Conservation (phyloP, 2,329 filamentous ascomycete genomes). For the Colletotrichum siamense region DNA sequence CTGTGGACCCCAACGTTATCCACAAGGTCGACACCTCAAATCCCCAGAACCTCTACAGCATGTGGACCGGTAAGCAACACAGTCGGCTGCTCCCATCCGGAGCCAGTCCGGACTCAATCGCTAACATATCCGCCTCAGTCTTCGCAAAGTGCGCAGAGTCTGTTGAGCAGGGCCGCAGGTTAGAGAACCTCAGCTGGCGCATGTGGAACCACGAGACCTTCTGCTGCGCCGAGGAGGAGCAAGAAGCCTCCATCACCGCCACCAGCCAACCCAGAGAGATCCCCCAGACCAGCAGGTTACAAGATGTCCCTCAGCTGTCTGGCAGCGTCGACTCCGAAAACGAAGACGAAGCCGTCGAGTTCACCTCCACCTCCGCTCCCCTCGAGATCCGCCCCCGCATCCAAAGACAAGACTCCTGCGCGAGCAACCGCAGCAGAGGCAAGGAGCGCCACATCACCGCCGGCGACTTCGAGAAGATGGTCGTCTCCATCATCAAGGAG, state of each 20-base stretch:
- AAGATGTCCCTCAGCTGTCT: slow-evolving; percentile 74
- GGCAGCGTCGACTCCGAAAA: slow-evolving; percentile 77
- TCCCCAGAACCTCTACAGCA: slow-evolving; percentile 91
- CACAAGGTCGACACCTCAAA: slow-evolving; percentile 95
- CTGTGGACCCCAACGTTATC: slow-evolving; percentile 89
- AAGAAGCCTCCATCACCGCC: slow-evolving; percentile 48
- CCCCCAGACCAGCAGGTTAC: slow-evolving; percentile 41
- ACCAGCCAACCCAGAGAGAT: slow-evolving; percentile 57
- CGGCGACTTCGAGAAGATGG: slow-evolving; percentile 91
- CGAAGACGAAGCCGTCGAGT: slow-evolving; percentile 71
- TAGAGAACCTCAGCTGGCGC: slow-evolving; percentile 96
- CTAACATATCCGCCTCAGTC: slow-evolving; percentile 56
- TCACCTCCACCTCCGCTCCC: slow-evolving; percentile 57
- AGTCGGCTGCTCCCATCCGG: not conserved
- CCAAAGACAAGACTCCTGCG: slow-evolving; percentile 73
- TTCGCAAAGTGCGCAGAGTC: slow-evolving; percentile 95
- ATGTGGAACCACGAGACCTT: slow-evolving; percentile 94
- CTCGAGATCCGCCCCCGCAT: slow-evolving; percentile 70
- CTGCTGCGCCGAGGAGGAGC: slow-evolving; percentile 74
- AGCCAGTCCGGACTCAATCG: slow-evolving; percentile 28
- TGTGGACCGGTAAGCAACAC: slow-evolving; percentile 86
- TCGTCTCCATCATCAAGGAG: slow-evolving; percentile 90
- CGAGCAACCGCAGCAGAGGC: slow-evolving; percentile 73
- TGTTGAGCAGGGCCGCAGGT: slow-evolving; percentile 86
- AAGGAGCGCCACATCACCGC: slow-evolving; percentile 91